Evolutionary conservation across 2,329 filamentous ascomycete species (phyloP), one percentile per base, ranked within the genome.

Genomic region (Saccharata proteae): DNA sequence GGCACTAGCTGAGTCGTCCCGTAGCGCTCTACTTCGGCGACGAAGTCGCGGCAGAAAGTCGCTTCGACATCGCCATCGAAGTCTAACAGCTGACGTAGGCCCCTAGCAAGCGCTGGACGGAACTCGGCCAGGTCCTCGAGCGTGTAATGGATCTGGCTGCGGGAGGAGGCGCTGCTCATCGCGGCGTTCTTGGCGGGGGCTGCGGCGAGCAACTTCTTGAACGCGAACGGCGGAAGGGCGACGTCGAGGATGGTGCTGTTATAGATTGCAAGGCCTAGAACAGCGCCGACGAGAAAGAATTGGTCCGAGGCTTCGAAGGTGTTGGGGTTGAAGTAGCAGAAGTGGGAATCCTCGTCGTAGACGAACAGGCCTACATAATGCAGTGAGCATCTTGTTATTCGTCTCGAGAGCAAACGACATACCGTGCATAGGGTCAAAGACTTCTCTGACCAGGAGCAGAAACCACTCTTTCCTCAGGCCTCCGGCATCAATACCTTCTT

Each of bases 401-500:
- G 6, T 12, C 16, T 26, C 28, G 17, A 28, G 11, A 20, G 26
- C n/a, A n/a, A 7, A 7, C 12, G n/a, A 58, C 74, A 45, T 66
- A 85, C 81, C 83, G 60, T 93, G 80, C 43, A 86, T 75, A 3
- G 84, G 84, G 45, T 92, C 85, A 56, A 93, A 93, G 18, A 94
- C 77, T 49, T 94, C 86, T 43, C 85, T 69, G 29, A 90, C 77
- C 14, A 94, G 68, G 36, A 93, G 69, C 30, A 93, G 59, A 49
- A 94, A 94, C 86, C 86, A 94, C 57, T 94, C 86, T 54, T 94
- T 94, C 35, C 84, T 74, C 34, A 93, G 64, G 1, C 86, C 86
- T 21, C 86, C 86, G 4, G 80, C 84, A 58, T 94, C 86, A 30
- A 93, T 76, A 4, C 86, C 86, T 55, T 94, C 86, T 57, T 94